Evolutionary conservation across 1,284 basidiomycete species (phyloP).

Genomic region (Ustilago shanxiensis): DNA sequence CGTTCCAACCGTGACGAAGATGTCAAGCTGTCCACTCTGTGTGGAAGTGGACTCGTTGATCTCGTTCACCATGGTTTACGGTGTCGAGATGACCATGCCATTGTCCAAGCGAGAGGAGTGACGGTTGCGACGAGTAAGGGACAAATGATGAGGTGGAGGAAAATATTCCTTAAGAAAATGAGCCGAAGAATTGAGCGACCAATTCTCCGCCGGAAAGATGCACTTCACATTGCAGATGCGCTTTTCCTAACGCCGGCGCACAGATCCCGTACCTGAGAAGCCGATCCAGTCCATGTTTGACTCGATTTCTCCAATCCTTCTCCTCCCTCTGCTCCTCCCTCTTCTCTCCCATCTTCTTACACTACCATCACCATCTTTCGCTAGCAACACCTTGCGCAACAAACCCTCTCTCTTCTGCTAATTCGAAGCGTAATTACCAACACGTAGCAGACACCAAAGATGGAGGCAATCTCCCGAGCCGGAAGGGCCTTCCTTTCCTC

Average conservation of each 20-base stretch:
- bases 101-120: not conserved
- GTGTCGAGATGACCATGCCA: not conserved
- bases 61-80: constrained; percentile 13
- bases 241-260: too few species aligned
- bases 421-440: not conserved
- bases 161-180: not conserved
- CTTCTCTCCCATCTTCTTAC: too few species aligned
- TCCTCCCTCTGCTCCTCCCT: not conserved
- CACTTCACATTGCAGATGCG: too few species aligned
- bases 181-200: constrained; percentile 6
- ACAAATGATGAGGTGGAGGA: not conserved
- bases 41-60: not conserved
- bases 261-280: not conserved
- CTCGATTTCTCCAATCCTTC: not conserved
- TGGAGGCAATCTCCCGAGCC: constrained; percentile 44
- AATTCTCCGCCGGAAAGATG: not conserved
- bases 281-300: not conserved
- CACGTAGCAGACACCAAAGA: constrained; percentile 6
- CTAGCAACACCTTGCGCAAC: not conserved
- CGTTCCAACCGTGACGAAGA: constrained; percentile 63
- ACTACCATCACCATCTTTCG: not conserved
- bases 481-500: constrained; percentile 32
- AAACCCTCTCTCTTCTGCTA: not conserved
- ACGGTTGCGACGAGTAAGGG: not conserved
- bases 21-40: not conserved